These are phyloP conservation scores for Diaporthe citriasiana DNA, from an alignment of 2,329 filamentous ascomycete genomes.

Conservation along the genomic window DNA sequence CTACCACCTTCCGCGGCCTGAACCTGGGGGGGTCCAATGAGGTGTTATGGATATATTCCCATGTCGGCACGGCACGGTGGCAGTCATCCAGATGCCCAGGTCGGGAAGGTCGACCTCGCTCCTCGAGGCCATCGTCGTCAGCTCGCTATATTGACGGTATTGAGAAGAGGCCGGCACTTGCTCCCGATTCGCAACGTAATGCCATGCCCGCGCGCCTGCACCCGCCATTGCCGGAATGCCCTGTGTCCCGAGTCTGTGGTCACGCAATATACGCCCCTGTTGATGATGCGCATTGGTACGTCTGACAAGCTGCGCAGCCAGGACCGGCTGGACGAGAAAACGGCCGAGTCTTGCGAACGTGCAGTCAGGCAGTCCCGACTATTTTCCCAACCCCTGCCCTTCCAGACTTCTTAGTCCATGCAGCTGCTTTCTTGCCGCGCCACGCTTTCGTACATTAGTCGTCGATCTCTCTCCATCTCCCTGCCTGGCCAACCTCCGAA, in stretches of 20 bases:
- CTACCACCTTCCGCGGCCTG: constrained; percentile 27
- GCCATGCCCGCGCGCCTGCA: constrained; percentile 17
- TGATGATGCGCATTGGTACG: constrained; percentile 28
- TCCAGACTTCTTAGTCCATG: constrained; percentile 20
- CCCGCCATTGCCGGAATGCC: constrained; percentile 14
- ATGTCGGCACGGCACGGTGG: constrained; percentile 31
- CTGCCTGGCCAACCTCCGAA: constrained; percentile 25
- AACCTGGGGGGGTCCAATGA: constrained; percentile 26
- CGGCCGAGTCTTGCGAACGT: constrained; percentile 25
- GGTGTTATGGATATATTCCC: constrained; percentile 33
- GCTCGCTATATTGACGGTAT: constrained; percentile 11
- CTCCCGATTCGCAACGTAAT: constrained; percentile 22
- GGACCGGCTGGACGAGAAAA: not conserved
- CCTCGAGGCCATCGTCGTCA: constrained; percentile 30
- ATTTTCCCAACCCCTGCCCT: constrained; percentile 12
- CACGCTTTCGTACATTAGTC: constrained; percentile 32
- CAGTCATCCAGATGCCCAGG: constrained; percentile 28
- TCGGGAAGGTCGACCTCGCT: constrained; percentile 25
- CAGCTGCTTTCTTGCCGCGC: constrained; percentile 28
- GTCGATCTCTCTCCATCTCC: constrained; percentile 14
- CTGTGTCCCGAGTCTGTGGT: constrained; percentile 26
- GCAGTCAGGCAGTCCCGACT: constrained; percentile 1
- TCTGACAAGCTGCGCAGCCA: constrained; percentile 22
- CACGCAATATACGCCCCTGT: constrained; percentile 29
- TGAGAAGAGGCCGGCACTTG: not conserved